Percentiles rank a stretch among this genome's conserved stretches.
Evolutionary conservation across 2,329 filamentous ascomycete genomes (phyloP).

Genomic region (Aureobasidium namibiae): DNA sequence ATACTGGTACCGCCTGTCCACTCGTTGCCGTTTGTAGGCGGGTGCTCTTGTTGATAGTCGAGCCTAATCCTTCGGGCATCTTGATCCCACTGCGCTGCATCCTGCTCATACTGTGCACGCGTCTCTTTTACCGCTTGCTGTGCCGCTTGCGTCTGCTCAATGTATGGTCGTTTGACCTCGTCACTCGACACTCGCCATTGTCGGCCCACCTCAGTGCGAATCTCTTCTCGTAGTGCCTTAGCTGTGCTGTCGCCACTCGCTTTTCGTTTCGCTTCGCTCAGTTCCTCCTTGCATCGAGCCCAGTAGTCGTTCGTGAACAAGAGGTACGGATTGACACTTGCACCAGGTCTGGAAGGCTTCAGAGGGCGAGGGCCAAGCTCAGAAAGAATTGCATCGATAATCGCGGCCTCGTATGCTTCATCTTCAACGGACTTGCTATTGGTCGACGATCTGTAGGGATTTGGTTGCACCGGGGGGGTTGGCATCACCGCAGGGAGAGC

Average conservation of each 20-base stretch:
- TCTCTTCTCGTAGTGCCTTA: conserved; percentile 62
- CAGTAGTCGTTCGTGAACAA: conserved; percentile 75
- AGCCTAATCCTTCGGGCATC: conserved; percentile 45
- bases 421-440: conserved; percentile 23
- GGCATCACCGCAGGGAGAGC: conserved; percentile 8
- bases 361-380: conserved; percentile 67
- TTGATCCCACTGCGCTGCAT: conserved; percentile 63
- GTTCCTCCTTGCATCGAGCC: conserved; percentile 54
- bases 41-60: conserved; percentile 21
- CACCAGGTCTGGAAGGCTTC: conserved; percentile 61
- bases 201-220: conserved; percentile 74
- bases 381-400: conserved; percentile 47
- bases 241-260: conserved; percentile 58
- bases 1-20: conserved; percentile 9
- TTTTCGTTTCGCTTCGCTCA: conserved; percentile 57
- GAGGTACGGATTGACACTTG: conserved; percentile 71
- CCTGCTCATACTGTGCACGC: conserved; percentile 51
- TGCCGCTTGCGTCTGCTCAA: conserved; percentile 63
- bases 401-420: conserved; percentile 48
- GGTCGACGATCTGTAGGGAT: conserved; percentile 15
- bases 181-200: conserved; percentile 78
- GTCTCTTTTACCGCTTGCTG: conserved; percentile 56
- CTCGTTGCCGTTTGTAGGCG: not conserved
- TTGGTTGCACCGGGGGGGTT: not conserved
- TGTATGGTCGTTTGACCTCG: conserved; percentile 67